phyloP scores from a whole-genome alignment of 2,329 filamentous ascomycete genomes.

The Sporothrix protearum region DNA sequence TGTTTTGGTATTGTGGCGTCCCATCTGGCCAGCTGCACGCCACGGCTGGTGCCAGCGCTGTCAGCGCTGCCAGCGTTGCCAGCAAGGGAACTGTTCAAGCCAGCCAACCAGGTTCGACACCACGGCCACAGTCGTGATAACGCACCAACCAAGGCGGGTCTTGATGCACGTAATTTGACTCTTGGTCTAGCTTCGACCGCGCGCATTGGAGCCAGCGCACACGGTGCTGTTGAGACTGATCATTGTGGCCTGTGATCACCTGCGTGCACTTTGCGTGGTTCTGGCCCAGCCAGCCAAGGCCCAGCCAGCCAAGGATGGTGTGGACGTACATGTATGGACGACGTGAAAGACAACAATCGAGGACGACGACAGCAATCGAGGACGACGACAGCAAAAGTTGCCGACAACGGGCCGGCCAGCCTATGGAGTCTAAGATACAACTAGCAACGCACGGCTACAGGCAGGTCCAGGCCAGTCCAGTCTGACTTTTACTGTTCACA shows the following conservation, averaged over 20 bases:
- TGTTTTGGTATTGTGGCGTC: not conserved
- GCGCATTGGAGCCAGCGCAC: constrained; percentile 4
- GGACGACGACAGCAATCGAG: too few species aligned
- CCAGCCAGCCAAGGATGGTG: not conserved
- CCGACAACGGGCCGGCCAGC: not conserved
- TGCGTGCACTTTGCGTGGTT: not conserved
- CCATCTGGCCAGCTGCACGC: not conserved
- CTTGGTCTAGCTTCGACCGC: not conserved
- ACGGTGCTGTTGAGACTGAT: too few species aligned
- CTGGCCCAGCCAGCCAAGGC: not conserved
- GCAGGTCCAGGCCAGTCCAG: too few species aligned
- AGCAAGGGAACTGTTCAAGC: not conserved
- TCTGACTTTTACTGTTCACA: too few species aligned
- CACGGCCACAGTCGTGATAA: constrained; percentile 9
- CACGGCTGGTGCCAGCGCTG: not conserved
- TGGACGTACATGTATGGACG: not conserved
- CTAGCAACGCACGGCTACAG: not conserved
- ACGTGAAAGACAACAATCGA: not conserved
- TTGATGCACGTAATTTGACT: constrained; percentile 21
- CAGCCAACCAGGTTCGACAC: constrained; percentile 9
- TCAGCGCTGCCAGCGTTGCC: not conserved
- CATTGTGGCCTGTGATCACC: not conserved
- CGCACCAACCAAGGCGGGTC: constrained; percentile 11
- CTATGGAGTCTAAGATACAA: not conserved
- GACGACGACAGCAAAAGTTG: not conserved